Percentiles rank a stretch among this genome's conserved stretches.
Evolutionary conservation across 2,329 filamentous ascomycete species (phyloP).

Genomic region (Ophiosphaerella korrae): DNA sequence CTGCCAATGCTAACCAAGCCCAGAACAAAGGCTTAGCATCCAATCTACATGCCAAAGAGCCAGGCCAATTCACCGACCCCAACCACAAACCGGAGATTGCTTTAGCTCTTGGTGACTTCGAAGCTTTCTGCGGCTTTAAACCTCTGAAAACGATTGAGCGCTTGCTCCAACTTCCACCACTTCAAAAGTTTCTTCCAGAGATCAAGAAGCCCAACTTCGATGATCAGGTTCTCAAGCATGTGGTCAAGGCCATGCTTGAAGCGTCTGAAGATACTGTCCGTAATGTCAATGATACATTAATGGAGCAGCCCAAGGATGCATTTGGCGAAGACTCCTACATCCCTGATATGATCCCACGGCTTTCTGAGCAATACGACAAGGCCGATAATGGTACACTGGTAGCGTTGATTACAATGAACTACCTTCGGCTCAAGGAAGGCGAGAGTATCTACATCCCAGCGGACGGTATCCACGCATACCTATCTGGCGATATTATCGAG

Average conservation of each 20-base stretch:
- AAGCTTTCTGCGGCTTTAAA: conserved; percentile 78
- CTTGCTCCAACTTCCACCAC: conserved; percentile 61
- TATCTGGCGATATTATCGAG: conserved; percentile 75
- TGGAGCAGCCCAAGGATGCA: conserved; percentile 52
- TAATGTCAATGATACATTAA: conserved; percentile 59
- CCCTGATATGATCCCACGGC: conserved; percentile 65
- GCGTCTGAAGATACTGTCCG: conserved; percentile 60
- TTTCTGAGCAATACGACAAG: conserved; percentile 67
- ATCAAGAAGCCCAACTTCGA: conserved; percentile 55
- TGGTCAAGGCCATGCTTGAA: conserved; percentile 61
- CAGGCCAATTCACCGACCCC: conserved; percentile 69
- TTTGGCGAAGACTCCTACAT: conserved; percentile 65
- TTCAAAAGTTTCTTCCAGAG: conserved; percentile 60
- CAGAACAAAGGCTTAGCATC: conserved; percentile 67
- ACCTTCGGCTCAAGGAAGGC: conserved; percentile 66
- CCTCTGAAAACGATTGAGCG: conserved; percentile 64
- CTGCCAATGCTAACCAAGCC: conserved; percentile 5
- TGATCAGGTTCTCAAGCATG: conserved; percentile 62
- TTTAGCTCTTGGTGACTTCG: conserved; percentile 71
- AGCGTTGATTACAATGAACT: conserved; percentile 76
- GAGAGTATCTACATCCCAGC: conserved; percentile 73
- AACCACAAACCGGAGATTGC: conserved; percentile 86
- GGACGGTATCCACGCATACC: conserved; percentile 75
- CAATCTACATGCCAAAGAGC: conserved; percentile 67
- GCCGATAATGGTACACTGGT: conserved; percentile 71